These are phyloP conservation scores for Inonotus hispidus DNA, from an alignment of 1,284 basidiomycete genomes.

Conservation along the genomic window DNA sequence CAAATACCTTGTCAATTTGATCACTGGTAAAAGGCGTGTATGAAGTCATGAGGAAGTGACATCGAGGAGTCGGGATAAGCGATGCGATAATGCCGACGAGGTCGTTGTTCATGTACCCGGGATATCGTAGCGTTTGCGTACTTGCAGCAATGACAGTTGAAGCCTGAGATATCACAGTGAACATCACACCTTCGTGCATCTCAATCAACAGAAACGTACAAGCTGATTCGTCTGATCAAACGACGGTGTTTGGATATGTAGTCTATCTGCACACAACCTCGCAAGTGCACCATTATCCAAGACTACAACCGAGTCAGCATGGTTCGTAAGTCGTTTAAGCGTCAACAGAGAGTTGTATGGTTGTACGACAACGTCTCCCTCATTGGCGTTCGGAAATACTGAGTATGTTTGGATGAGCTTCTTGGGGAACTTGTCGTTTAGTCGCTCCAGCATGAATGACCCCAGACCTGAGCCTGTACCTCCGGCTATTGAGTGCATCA, in stretches of 20 bases:
- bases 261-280: constrained; percentile 85
- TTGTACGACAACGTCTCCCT: constrained; percentile 94
- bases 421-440: constrained; percentile 98
- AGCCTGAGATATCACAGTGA: constrained; percentile 47
- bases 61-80: constrained; percentile 96
- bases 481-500: constrained; percentile 98
- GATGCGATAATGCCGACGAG: constrained; percentile 96
- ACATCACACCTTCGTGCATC: neutral
- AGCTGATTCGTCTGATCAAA: constrained; percentile 96
- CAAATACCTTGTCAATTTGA: constrained; percentile 81
- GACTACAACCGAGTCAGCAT: constrained; percentile 96
- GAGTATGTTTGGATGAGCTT: constrained; percentile 99
- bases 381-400: constrained; percentile 92
- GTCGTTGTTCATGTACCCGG: constrained; percentile 99
- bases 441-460: constrained; percentile 91
- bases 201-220: constrained; percentile 35
- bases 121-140: constrained; percentile 95
- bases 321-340: constrained; percentile 90
- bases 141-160: constrained; percentile 96
- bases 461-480: constrained; percentile 98
- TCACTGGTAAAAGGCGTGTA: constrained; percentile 99
- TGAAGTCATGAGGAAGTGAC: constrained; percentile 99
- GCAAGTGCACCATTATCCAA: constrained; percentile 95
- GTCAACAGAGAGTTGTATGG: constrained; percentile 98
- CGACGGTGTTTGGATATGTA: constrained; percentile 87